Conservation (phyloP, 2,329 filamentous ascomycete species). For the Cladosporium velox region DNA sequence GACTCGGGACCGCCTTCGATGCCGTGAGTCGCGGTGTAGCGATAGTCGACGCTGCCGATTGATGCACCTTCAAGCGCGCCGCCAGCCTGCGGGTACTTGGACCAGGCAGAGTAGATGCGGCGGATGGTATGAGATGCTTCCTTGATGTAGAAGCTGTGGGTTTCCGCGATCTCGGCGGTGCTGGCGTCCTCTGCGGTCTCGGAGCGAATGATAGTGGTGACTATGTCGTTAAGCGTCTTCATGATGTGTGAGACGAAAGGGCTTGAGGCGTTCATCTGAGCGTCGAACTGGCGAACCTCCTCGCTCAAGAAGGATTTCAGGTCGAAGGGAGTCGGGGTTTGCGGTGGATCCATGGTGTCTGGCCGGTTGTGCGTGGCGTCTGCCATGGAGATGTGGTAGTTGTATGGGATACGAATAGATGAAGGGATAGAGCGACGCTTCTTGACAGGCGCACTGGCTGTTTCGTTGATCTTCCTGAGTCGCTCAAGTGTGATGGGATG, state of each 20-base stretch:
- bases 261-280: not conserved
- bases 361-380: no score
- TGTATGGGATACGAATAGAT: no score
- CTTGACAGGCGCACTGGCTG: not conserved
- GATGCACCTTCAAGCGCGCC: not conserved
- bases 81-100: not conserved
- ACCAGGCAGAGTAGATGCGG: slow-evolving; percentile 7
- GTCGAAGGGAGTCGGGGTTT: not conserved
- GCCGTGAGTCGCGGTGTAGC: not conserved
- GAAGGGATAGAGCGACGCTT: not conserved
- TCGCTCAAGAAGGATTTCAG: not conserved
- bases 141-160: not conserved
- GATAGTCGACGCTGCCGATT: not conserved
- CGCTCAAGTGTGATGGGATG: not conserved
- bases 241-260: not conserved
- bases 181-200: not conserved
- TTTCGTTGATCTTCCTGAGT: not conserved
- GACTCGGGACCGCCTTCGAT: not conserved
- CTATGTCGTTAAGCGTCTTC: not conserved
- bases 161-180: not conserved
- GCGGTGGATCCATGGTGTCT: not conserved
- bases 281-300: not conserved
- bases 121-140: not conserved
- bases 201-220: not conserved
- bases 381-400: not conserved